A percentile compares a stretch with the other conserved stretches of the same genome.
These are phyloP conservation scores for Macrophomina phaseolina DNA, from an alignment of 2,329 filamentous ascomycete species.

Conservation along the genomic window DNA sequence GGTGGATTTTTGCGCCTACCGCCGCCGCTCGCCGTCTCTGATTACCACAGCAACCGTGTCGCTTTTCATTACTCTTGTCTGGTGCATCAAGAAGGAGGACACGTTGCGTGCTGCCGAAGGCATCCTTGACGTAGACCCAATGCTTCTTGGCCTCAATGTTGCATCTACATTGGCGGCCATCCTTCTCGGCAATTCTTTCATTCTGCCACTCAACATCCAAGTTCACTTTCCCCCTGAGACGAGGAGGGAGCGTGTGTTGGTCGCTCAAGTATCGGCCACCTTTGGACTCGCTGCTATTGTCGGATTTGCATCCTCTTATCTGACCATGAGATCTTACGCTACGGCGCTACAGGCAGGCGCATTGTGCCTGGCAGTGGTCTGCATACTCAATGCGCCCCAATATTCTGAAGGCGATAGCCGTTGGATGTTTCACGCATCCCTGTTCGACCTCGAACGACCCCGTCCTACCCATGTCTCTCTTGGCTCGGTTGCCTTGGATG, in stretches of 20 bases:
- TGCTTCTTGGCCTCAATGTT: slow-evolving; percentile 27
- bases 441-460: slow-evolving; percentile 13
- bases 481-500: neutral
- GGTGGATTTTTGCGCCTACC: neutral
- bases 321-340: slow-evolving; percentile 29
- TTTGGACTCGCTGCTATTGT: slow-evolving; percentile 26
- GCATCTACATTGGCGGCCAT: slow-evolving; percentile 26
- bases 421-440: neutral
- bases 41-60: neutral
- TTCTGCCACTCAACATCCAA: slow-evolving; percentile 27
- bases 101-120: slow-evolving; percentile 23
- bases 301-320: slow-evolving; percentile 26
- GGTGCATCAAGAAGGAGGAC: slow-evolving; percentile 20
- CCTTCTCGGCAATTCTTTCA: slow-evolving; percentile 28
- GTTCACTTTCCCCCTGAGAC: neutral
- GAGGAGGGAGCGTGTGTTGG: neutral
- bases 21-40: neutral
- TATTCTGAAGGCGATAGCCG: neutral
- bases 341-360: slow-evolving; percentile 27
- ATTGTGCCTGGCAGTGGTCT: slow-evolving; percentile 26
- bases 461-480: neutral
- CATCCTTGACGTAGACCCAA: slow-evolving; percentile 11
- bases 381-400: slow-evolving; percentile 18
- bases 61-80: neutral
- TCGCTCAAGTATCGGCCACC: slow-evolving; percentile 18